Conservation (phyloP, 768 basidiomycete genomes). For the Lanmaoa pseudosensibilis region DNA sequence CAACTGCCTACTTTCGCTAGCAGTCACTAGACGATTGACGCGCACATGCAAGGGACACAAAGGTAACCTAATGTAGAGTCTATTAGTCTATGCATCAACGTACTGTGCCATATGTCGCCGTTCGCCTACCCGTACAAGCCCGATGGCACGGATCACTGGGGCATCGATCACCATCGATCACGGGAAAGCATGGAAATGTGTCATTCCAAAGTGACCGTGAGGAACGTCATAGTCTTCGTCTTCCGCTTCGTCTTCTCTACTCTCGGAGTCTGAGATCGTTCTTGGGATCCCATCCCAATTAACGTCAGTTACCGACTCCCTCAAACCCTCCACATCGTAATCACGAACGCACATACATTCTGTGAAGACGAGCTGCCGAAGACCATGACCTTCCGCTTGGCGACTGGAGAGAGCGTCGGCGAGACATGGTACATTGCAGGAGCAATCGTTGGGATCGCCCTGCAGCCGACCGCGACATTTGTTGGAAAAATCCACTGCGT, state of each 20-base stretch:
- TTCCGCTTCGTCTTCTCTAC: neutral
- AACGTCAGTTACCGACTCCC: conserved; percentile 9
- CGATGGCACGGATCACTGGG: neutral
- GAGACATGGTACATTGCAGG: conserved; percentile 13
- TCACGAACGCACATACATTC: conserved; percentile 12
- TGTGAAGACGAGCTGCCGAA: conserved; percentile 11
- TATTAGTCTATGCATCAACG: neutral
- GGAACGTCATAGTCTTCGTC: neutral
- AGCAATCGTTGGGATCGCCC: neutral
- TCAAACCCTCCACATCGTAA: conserved; percentile 1
- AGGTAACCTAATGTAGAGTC: neutral
- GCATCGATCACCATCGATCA: neutral
- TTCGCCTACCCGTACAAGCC: neutral
- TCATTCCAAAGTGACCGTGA: neutral
- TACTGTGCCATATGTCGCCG: neutral
- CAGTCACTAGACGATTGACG: neutral
- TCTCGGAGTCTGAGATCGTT: neutral
- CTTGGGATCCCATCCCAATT: conserved; percentile 20
- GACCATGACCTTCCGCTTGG: conserved; percentile 5
- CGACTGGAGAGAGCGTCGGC: conserved; percentile 18
- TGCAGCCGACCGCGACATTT: neutral
- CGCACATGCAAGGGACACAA: neutral
- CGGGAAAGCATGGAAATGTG: neutral
- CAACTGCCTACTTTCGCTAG: neutral
- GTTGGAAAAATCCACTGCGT: conserved; percentile 7